phyloP scores from a whole-genome alignment of 495 filamentous ascomycete genomes.

The Hypoxylon trugodes region DNA sequence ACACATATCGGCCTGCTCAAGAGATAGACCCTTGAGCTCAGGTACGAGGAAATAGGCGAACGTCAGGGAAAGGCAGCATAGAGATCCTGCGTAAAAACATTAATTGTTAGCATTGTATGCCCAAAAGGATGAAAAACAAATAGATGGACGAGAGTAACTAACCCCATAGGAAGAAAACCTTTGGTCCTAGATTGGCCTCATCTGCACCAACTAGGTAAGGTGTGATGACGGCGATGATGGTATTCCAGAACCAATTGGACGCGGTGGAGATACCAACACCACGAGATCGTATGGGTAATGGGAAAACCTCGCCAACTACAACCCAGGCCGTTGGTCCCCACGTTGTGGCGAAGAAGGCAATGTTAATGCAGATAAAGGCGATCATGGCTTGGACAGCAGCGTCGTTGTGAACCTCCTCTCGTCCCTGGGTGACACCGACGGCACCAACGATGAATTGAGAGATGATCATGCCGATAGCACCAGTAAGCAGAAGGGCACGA shows the following conservation, averaged over 20 bases:
- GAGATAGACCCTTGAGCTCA: constrained; percentile 79
- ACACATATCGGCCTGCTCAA: constrained; percentile 83
- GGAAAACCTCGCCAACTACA: constrained; percentile 80
- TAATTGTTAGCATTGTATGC: too few relatives aligned
- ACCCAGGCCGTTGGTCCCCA: constrained; percentile 82
- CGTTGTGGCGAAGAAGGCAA: constrained; percentile 73
- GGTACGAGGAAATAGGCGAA: constrained; percentile 78
- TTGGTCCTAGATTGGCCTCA: constrained; percentile 64
- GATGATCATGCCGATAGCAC: constrained; percentile 80
- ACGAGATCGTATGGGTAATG: constrained; percentile 76
- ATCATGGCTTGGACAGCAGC: constrained; percentile 61
- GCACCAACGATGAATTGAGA: constrained; percentile 80
- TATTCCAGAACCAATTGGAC: constrained; percentile 85
- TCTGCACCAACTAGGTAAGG: constrained; percentile 69
- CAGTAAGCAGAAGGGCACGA: constrained; percentile 81
- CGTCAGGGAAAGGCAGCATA: constrained; percentile 63
- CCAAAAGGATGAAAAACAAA: too few relatives aligned
- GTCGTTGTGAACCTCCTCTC: constrained; percentile 45
- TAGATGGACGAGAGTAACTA: too few relatives aligned
- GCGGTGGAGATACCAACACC: constrained; percentile 78
- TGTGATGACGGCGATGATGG: constrained; percentile 65
- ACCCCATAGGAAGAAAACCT: constrained; percentile 77
- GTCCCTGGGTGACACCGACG: constrained; percentile 64
- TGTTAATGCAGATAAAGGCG: constrained; percentile 78
- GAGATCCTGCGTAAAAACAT: too few relatives aligned